Evolutionary conservation across 164 flowering plant genomes (phyloP).

Genomic region (Sedum album): DNA sequence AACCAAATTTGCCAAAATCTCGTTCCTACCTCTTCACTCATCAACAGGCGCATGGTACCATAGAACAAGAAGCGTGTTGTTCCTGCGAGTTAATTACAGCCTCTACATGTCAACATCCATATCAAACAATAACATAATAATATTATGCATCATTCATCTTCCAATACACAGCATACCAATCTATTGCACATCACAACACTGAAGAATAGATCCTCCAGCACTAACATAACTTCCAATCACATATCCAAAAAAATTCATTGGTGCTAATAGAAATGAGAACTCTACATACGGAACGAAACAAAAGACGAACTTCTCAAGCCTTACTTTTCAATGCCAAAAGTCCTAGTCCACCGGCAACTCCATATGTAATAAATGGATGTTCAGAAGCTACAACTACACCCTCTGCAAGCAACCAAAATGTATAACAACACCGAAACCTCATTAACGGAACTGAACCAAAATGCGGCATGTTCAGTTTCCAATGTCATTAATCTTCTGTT

Average conservation of each 20-base stretch:
- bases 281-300: neutral
- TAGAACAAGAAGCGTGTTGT: constrained; percentile 39
- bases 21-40: too few species aligned
- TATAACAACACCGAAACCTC: neutral
- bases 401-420: neutral
- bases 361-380: neutral
- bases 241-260: neutral
- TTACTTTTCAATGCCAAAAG: neutral
- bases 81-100: constrained; percentile 29
- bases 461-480: neutral
- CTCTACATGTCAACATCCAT: neutral
- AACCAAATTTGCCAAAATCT: too few species aligned
- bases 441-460: neutral
- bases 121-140: neutral
- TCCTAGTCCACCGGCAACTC: neutral
- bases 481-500: too few species aligned
- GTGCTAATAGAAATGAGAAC: neutral
- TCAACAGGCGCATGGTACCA: neutral
- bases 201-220: neutral
- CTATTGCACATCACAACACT: neutral
- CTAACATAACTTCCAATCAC: neutral
- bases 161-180: neutral
- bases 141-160: neutral
- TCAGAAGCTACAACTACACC: neutral
- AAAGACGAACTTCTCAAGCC: neutral